Evolutionary conservation across 225 moss, liverwort and hornwort species (phyloP).

Genomic region (Polytrichum commune): DNA sequence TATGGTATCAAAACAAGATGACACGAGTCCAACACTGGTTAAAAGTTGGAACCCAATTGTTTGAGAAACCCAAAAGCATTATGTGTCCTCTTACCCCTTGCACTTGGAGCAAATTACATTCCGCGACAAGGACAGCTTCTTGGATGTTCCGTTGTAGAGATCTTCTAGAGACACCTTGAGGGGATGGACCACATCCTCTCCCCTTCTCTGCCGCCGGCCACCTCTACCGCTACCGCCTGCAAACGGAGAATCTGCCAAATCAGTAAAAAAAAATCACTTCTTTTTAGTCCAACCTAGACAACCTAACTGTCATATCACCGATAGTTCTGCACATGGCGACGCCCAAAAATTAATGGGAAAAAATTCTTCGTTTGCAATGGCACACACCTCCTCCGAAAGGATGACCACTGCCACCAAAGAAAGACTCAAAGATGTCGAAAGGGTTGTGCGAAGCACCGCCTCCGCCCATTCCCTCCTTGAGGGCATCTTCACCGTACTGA

Average conservation of each 20-base stretch:
- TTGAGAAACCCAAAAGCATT: too few relatives aligned
- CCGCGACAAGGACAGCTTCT: slow-evolving; percentile 43
- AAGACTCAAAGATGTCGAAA: slow-evolving; percentile 61
- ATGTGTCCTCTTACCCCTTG: slow-evolving; percentile 26
- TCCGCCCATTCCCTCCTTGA: slow-evolving; percentile 60
- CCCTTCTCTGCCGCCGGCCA: slow-evolving; percentile 41
- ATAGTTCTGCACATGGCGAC: too few relatives aligned
- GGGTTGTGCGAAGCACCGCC: slow-evolving; percentile 60
- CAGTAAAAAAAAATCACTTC: not conserved
- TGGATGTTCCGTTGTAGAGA: slow-evolving; percentile 41
- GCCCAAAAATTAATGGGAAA: too few relatives aligned
- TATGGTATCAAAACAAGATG: too few relatives aligned
- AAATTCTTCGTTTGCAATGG: too few relatives aligned
- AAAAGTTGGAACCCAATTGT: too few relatives aligned
- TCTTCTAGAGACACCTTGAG: slow-evolving; percentile 49
- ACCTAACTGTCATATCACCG: too few relatives aligned
- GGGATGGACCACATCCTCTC: slow-evolving; percentile 49
- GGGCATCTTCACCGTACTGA: slow-evolving; percentile 60
- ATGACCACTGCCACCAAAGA: slow-evolving; percentile 46
- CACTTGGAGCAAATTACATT: slow-evolving; percentile 42
- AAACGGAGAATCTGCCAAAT: slow-evolving; percentile 8
- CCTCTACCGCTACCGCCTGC: slow-evolving; percentile 27
- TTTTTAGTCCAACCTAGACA: too few relatives aligned
- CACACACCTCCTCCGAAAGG: slow-evolving; percentile 17
- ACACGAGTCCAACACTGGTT: too few relatives aligned